Conservation (phyloP, 345 rosid genomes). For the Rhizophora apiculata region DNA sequence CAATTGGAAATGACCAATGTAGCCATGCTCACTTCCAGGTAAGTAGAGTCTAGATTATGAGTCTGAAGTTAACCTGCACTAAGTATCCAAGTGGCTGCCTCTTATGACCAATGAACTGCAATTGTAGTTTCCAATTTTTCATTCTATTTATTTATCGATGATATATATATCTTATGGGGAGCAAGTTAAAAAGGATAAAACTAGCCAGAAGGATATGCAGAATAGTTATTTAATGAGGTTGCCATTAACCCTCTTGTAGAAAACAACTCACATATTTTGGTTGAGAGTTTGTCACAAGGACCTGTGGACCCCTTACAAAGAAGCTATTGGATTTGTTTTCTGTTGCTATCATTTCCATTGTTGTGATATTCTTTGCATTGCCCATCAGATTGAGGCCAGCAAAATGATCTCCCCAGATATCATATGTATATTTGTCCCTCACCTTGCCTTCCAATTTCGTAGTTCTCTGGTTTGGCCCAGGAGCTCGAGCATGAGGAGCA, state of each 20-base stretch:
- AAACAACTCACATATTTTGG: conserved; percentile 50
- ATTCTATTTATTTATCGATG: background rate
- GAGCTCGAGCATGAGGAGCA: conserved; percentile 75
- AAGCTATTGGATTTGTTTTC: conserved; percentile 58
- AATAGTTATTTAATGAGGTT: conserved; percentile 15
- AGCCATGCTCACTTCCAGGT: no score
- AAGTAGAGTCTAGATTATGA: no score
- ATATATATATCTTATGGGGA: background rate
- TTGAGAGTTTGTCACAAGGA: conserved; percentile 50
- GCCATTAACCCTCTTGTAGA: conserved; percentile 47
- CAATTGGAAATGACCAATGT: no score
- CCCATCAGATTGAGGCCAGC: conserved; percentile 45
- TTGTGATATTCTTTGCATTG: conserved; percentile 36
- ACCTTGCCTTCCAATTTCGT: conserved; percentile 32
- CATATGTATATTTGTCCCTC: conserved; percentile 48
- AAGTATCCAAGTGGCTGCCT: no score
- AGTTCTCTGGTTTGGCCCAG: conserved; percentile 41
- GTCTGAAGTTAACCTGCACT: no score
- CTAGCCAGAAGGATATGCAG: background rate
- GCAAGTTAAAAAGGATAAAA: background rate
- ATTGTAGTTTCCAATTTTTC: no score
- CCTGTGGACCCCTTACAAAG: conserved; percentile 78
- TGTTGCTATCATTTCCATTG: conserved; percentile 31
- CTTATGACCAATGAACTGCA: no score
- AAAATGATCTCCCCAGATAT: conserved; percentile 90